These are phyloP conservation scores for Podospora comata DNA, from an alignment of 495 filamentous ascomycete species.

Conservation along the genomic window DNA sequence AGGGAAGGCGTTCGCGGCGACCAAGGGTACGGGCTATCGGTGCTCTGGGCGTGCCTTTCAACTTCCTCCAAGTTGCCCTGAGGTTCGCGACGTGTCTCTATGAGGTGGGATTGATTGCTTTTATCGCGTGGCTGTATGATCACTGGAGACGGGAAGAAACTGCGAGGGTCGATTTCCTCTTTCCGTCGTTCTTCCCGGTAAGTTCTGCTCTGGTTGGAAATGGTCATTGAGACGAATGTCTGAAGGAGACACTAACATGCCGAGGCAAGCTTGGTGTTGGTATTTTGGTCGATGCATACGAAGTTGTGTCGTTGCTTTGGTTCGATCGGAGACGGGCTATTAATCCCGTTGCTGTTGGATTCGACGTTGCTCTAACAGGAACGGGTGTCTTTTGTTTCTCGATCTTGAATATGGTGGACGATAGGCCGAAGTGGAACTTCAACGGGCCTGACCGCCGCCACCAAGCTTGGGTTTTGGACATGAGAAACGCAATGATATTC, in stretches of 20 bases:
- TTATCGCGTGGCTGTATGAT: slow-evolving; percentile 23
- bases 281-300: slow-evolving; percentile 21
- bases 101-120: slow-evolving; percentile 19
- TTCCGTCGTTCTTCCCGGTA: slow-evolving; percentile 33
- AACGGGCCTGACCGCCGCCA: neutral
- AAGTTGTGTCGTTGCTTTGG: slow-evolving; percentile 23
- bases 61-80: slow-evolving; percentile 16
- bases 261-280: slow-evolving; percentile 16
- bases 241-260: neutral
- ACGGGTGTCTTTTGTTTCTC: slow-evolving; percentile 30
- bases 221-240: neutral
- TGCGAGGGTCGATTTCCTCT: slow-evolving; percentile 25
- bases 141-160: slow-evolving; percentile 20
- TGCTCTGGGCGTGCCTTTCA: slow-evolving; percentile 22
- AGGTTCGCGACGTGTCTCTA: slow-evolving; percentile 19
- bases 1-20: neutral
- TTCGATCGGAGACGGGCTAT: slow-evolving; percentile 19
- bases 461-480: slow-evolving; percentile 20
- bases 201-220: neutral
- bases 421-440: slow-evolving; percentile 9
- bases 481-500: slow-evolving; percentile 30
- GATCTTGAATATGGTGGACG: slow-evolving; percentile 19
- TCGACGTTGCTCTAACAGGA: slow-evolving; percentile 22
- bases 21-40: slow-evolving; percentile 1
- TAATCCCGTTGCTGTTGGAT: slow-evolving; percentile 24